Base-by-base conservation (phyloP, 805 yeast genomes). In the Pichia thaimueangensis region DNA sequence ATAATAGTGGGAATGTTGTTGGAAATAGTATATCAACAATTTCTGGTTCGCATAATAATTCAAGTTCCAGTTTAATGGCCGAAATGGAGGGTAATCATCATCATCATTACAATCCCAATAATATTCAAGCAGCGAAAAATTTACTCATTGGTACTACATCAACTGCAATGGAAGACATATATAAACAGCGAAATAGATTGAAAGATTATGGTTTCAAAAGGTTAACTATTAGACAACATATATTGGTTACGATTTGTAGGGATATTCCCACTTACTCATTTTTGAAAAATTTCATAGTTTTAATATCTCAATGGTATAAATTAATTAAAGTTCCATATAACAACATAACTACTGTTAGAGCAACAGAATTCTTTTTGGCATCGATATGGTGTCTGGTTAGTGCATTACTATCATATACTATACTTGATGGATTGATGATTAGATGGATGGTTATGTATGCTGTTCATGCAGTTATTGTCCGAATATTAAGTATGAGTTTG, bases 371-470 rank as follows among this genome's bases (percentile, higher is more conserved):
- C 52, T 70, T 87, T 46, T 65, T 88, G 45, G 83, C 95, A 4
- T 89, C 89, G 0, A 60, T 91, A n/a, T 91, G 97, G 97, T 86
- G 96, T 59, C 56, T 84, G 5, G 97, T 91, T 9, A 78, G 95
- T 1, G 87, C 87, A 2, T 87, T 86, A 55, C 67, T 91, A 47
- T 80, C 94, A 8, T 87, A 81, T 61, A 79, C 88, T 1, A 86
- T 86, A 3, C 66, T 91, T 27, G 96, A 89, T 56, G 93, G 96
- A 0, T 67, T 91, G 36, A 86, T 89, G 82, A 82, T 87, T 23
- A 71, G 97, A 34, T 91, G 97, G 95, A 86, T 91, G 22, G 94
- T 89, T 33, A 86, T 83, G 33, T 91, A 91, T 60, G 83, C 88
- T 44, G 80, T 86, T 0, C 71, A 85, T 1, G 97, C 96, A 0